Percentiles rank a stretch among this genome's conserved stretches.
Conservation (phyloP, 805 yeast genomes). For the Groenewaldozyma salmanticensis region DNA sequence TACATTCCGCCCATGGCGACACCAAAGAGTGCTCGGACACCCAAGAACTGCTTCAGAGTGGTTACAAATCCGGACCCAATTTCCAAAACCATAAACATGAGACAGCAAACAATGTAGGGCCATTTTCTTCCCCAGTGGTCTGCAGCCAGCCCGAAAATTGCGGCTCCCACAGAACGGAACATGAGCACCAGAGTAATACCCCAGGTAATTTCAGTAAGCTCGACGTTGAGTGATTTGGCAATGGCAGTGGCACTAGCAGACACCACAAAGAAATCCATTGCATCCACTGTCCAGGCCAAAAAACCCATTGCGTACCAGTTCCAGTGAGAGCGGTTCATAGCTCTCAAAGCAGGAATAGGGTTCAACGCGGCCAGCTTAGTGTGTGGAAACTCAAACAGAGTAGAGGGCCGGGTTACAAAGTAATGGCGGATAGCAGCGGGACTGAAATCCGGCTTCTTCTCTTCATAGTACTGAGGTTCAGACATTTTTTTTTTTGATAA, state of each 20-base stretch:
- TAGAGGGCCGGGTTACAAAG: slow-evolving; percentile 9
- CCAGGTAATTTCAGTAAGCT: slow-evolving; percentile 50
- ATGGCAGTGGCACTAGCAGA: slow-evolving; percentile 43
- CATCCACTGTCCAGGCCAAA: slow-evolving; percentile 59
- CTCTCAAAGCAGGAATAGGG: slow-evolving; percentile 48
- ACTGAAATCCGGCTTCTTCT: slow-evolving; percentile 9
- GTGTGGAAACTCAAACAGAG: slow-evolving; percentile 10
- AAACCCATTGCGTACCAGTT: slow-evolving; percentile 48
- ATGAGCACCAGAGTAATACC: slow-evolving; percentile 61
- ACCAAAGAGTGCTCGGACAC: slow-evolving; percentile 57
- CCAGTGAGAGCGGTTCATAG: slow-evolving; percentile 46
- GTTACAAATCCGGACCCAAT: slow-evolving; percentile 58
- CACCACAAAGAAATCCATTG: slow-evolving; percentile 58
- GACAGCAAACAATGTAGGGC: slow-evolving; percentile 46
- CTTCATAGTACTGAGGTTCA: not conserved
- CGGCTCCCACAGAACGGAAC: slow-evolving; percentile 63
- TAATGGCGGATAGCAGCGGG: slow-evolving; percentile 2
- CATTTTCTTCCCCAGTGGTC: slow-evolving; percentile 57
- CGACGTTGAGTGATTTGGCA: slow-evolving; percentile 37
- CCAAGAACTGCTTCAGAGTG: slow-evolving; percentile 48
- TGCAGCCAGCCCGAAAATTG: slow-evolving; percentile 51
- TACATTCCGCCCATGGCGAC: slow-evolving; percentile 63
- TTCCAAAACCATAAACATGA: slow-evolving; percentile 44
- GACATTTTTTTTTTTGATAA: too few relatives aligned
- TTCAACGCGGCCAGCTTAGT: slow-evolving; percentile 28